Evolutionary conservation across 805 yeast genomes (phyloP).

Genomic region (Nakazawaea wickerhamii): DNA sequence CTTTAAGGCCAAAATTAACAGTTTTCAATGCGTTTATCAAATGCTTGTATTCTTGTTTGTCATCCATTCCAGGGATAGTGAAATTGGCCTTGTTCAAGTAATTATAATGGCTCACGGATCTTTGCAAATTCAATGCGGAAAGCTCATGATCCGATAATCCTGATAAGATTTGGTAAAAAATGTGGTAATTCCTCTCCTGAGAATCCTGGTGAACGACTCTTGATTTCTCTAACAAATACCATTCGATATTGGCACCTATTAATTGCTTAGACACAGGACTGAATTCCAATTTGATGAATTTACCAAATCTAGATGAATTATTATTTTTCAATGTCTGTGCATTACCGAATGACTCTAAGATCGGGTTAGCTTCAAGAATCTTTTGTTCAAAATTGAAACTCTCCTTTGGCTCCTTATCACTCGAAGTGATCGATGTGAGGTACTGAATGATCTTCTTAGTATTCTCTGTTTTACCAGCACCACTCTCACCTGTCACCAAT

Average conservation of each 20-base stretch:
- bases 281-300: slow-evolving; percentile 85
- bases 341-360: slow-evolving; percentile 93
- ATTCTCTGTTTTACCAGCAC: slow-evolving; percentile 98
- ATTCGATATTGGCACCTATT: slow-evolving; percentile 87
- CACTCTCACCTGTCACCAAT: slow-evolving; percentile 97
- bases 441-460: slow-evolving; percentile 93
- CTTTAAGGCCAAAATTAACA: slow-evolving; percentile 60
- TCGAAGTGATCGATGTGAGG: slow-evolving; percentile 66
- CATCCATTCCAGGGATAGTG: slow-evolving; percentile 71
- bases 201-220: slow-evolving; percentile 75
- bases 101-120: slow-evolving; percentile 37
- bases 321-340: slow-evolving; percentile 92
- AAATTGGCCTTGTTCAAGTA: slow-evolving; percentile 53
- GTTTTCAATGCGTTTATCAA: slow-evolving; percentile 62
- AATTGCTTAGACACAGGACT: slow-evolving; percentile 52
- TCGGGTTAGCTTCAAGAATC: slow-evolving; percentile 91
- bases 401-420: slow-evolving; percentile 23
- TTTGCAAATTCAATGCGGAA: slow-evolving; percentile 36
- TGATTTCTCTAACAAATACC: slow-evolving; percentile 91
- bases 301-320: slow-evolving; percentile 95
- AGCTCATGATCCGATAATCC: slow-evolving; percentile 57
- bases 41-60: slow-evolving; percentile 57
- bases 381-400: slow-evolving; percentile 64
- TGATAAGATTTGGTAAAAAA: slow-evolving; percentile 78
- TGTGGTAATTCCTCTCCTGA: slow-evolving; percentile 86